Base-by-base conservation (phyloP, 208 protist species). In the Trypanosoma boissoni region DNA sequence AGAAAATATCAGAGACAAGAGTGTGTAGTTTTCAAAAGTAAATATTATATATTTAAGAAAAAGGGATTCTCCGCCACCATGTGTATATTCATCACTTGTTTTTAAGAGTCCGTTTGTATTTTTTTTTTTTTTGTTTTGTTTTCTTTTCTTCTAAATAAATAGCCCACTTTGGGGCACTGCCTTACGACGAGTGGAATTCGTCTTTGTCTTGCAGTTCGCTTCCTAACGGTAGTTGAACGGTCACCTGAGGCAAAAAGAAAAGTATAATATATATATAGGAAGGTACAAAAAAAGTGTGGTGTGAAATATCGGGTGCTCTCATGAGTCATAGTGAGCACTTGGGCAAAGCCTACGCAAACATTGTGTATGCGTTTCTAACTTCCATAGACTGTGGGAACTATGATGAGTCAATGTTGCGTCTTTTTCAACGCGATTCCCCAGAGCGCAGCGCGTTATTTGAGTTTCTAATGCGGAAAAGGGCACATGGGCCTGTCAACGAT, bases 271-370 rank as follows among this genome's bases (percentile, higher is more conserved):
- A 26, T 14, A 4, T 16, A 26, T 28, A 23, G 32, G 29, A 16
- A 44, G 26, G 37, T 32, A 24, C 9, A 5, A 10, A 4, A 16
- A 16, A 39, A 39, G 6, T 39, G 34, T 55, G 24, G 1, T 52
- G 39, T 46, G 36, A 12, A 43, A 23, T 36, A 2, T 32, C 45
- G 29, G 26, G 14, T 39, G 3, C 39, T 1, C 8, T 39, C 46
- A 60, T 61, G 54, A 43, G n/a, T 41, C 39, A 59, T 32, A n/a
- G 28, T 32, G 64, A 64, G 26, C 55, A 71, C 26, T 31, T 71
- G 16, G 64, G 64, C 53, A 64, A 58, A 41, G 49, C 64, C 42
- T 71, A 58, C 39, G 64, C 64, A 1, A 71, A 71, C 42, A 71
- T 71, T 63, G 49, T 71, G n/a, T 64, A 64, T 53, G 36, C 55